Percentiles rank a stretch among this genome's conserved stretches.
phyloP scores from a whole-genome alignment of 1,284 basidiomycete genomes.

The Schizophyllum amplum region DNA sequence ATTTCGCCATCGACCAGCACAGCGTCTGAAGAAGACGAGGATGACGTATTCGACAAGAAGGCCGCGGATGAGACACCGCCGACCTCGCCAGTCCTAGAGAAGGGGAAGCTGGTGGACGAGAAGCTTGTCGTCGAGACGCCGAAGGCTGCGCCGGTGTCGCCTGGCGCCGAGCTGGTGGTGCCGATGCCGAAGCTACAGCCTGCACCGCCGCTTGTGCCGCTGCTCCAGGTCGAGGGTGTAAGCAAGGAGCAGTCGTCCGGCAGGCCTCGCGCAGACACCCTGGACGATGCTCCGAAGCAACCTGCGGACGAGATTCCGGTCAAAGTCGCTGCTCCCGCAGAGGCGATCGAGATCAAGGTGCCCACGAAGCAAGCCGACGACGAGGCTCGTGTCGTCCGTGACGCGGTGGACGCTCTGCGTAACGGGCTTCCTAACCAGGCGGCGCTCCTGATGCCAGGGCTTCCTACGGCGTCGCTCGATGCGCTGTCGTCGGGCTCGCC shows the following conservation, averaged over 20 bases:
- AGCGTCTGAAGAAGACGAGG: background rate
- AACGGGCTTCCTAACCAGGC: background rate
- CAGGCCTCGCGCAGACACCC: background rate
- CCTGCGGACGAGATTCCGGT: background rate
- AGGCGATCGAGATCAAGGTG: background rate
- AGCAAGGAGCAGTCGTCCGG: background rate
- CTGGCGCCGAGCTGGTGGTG: background rate
- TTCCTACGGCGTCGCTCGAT: background rate
- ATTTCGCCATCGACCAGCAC: background rate
- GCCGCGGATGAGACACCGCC: slow-evolving; percentile 10
- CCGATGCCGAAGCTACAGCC: background rate
- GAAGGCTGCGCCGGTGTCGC: background rate
- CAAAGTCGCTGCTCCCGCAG: background rate
- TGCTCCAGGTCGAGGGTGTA: background rate
- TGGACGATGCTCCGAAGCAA: background rate
- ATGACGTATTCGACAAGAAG: background rate
- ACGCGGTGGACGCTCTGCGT: background rate
- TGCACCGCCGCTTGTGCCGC: background rate
- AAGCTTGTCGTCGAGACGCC: background rate
- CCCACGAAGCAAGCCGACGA: background rate
- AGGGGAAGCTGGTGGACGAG: slow-evolving; percentile 3
- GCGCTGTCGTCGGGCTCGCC: background rate
- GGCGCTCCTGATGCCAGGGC: background rate
- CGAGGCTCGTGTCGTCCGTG: background rate
- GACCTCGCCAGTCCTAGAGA: slow-evolving; percentile 10